Evolutionary conservation across 345 rosid species (phyloP).

Genomic region (Acer saccharum): DNA sequence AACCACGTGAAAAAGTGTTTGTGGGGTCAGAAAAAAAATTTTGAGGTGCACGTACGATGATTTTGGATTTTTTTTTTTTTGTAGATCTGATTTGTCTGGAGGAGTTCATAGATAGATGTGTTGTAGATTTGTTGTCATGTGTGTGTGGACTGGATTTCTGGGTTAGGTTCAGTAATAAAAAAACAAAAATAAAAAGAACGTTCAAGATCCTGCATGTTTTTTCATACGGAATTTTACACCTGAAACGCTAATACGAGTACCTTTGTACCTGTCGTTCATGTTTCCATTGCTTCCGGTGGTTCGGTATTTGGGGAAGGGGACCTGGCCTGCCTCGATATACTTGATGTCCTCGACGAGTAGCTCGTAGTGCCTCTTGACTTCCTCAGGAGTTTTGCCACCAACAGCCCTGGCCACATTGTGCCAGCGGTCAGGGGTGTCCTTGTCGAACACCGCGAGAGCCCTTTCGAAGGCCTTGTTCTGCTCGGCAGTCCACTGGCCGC

Average conservation of each 20-base stretch:
- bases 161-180: no score
- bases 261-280: conserved; percentile 32
- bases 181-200: no score
- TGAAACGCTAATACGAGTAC: neutral
- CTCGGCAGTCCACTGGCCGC: conserved; percentile 73
- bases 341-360: conserved; percentile 70
- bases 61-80: neutral
- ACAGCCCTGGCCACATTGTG: conserved; percentile 88
- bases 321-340: conserved; percentile 76
- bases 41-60: conserved; percentile 9
- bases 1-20: conserved; percentile 46
- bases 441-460: conserved; percentile 88
- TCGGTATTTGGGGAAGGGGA: conserved; percentile 84
- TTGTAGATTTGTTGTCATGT: conserved; percentile 2
- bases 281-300: conserved; percentile 38
- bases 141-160: neutral
- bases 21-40: conserved; percentile 23
- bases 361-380: conserved; percentile 83
- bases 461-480: conserved; percentile 94
- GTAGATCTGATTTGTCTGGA: neutral
- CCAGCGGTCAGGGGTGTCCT: conserved; percentile 99
- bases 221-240: no score
- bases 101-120: neutral
- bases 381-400: conserved; percentile 82
- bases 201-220: no score